Evolutionary conservation across 2,329 filamentous ascomycete species (phyloP).

Genomic region (Aspergillus candidus): DNA sequence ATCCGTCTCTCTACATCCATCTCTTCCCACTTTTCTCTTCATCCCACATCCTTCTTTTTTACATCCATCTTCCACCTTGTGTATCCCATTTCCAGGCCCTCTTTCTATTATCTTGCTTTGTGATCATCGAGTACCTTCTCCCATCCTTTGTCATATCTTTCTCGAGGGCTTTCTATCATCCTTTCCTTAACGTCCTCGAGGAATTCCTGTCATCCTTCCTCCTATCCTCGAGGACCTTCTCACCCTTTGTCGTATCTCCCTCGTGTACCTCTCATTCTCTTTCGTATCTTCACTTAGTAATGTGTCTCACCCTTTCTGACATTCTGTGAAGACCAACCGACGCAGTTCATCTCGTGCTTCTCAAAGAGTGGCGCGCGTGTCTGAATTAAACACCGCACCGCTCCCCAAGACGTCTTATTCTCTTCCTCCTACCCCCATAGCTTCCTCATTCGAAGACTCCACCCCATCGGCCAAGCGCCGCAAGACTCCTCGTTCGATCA

Average conservation of each 20-base stretch:
- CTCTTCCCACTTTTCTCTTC: conserved; percentile 2
- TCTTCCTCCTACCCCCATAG: conserved; percentile 17
- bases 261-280: too few species aligned
- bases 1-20: neutral
- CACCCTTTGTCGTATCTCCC: too few species aligned
- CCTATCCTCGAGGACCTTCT: too few species aligned
- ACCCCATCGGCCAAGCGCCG: conserved; percentile 16
- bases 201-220: too few species aligned
- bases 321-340: conserved; percentile 7
- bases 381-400: conserved; percentile 9
- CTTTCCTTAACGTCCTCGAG: too few species aligned
- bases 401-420: conserved; percentile 17
- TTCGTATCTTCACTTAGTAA: too few species aligned
- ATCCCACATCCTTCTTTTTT: too few species aligned
- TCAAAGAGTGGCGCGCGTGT: conserved; percentile 13
- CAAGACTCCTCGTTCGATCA: conserved; percentile 12
- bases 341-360: conserved; percentile 18
- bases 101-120: too few species aligned
- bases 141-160: too few species aligned
- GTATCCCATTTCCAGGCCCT: too few species aligned
- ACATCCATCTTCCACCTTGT: too few species aligned
- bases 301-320: conserved; percentile 1
- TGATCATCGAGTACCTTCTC: neutral
- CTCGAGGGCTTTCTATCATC: too few species aligned
- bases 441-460: conserved; percentile 19